Evolutionary conservation across 148 eudicot species (phyloP).

Genomic region (Gaultheria prostrata): DNA sequence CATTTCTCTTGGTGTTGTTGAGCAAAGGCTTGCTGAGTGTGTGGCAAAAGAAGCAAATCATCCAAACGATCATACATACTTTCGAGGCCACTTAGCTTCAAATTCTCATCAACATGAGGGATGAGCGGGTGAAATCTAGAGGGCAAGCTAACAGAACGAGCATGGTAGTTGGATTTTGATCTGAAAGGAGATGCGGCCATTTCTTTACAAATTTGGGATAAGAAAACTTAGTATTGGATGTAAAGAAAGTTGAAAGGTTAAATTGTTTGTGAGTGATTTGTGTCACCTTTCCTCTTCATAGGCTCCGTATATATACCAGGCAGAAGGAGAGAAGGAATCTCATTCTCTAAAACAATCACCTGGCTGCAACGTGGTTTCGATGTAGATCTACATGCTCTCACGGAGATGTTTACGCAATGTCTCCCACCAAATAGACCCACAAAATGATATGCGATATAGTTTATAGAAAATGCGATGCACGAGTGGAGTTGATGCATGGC

Average conservation of each 20-base stretch:
- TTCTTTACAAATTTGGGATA: neutral
- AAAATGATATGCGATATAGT: too few species aligned
- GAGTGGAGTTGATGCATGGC: neutral
- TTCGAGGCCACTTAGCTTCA: slow-evolving; percentile 28
- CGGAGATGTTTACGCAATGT: neutral
- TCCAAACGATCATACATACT: slow-evolving; percentile 27
- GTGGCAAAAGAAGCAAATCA: slow-evolving; percentile 35
- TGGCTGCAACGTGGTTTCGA: neutral
- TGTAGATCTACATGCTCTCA: neutral
- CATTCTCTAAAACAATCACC: neutral
- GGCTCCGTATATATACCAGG: neutral
- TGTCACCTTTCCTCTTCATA: neutral
- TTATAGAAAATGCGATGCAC: neutral
- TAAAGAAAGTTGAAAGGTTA: neutral
- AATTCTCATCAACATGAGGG: slow-evolving; percentile 28
- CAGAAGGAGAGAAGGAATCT: slow-evolving; percentile 2
- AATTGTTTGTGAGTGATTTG: neutral
- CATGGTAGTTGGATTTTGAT: slow-evolving; percentile 15
- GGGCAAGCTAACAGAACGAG: slow-evolving; percentile 37
- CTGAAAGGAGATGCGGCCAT: slow-evolving; percentile 23
- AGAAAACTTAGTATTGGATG: neutral
- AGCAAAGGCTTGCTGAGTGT: slow-evolving; percentile 25
- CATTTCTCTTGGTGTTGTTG: slow-evolving; percentile 16
- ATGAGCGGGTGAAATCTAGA: slow-evolving; percentile 21
- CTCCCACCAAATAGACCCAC: neutral